Percentiles rank a stretch among this genome's conserved stretches.
Conservation (phyloP, 352 stramenopile species). For the Pythium sukuiense region DNA sequence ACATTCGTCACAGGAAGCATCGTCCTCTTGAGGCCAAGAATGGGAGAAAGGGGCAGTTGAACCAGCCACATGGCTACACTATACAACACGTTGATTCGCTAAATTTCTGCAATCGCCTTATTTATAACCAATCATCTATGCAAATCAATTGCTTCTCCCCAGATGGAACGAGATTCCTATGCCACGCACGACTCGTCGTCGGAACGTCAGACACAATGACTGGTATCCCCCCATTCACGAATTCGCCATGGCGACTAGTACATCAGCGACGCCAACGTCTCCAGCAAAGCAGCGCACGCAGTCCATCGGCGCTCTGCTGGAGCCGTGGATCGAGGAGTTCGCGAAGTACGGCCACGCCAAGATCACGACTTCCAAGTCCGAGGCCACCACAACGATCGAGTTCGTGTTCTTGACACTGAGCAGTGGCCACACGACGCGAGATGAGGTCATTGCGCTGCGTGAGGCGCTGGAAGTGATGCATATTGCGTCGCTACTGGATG, state of each 20-base stretch:
- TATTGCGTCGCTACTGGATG: conserved; percentile 10
- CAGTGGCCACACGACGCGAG: neutral
- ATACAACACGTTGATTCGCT: neutral
- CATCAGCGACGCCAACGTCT: neutral
- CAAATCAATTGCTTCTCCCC: neutral
- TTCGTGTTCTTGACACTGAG: conserved; percentile 18
- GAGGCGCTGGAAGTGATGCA: conserved; percentile 21
- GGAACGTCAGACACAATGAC: neutral
- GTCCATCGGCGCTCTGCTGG: conserved; percentile 17
- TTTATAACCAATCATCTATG: neutral
- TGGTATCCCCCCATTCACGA: neutral
- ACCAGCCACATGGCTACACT: neutral
- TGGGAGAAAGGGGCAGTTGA: neutral
- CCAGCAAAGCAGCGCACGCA: conserved; percentile 17
- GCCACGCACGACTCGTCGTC: neutral
- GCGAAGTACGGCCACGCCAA: conserved; percentile 21
- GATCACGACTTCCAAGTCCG: conserved; percentile 6
- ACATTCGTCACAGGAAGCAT: neutral
- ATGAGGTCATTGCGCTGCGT: conserved; percentile 10
- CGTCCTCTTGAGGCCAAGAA: neutral
- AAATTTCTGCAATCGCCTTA: neutral
- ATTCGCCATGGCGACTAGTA: conserved; percentile 5
- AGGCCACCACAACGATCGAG: conserved; percentile 7
- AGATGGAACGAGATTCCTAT: neutral
- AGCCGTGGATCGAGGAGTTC: conserved; percentile 19